These are phyloP conservation scores for Alternaria sp. DNA, from an alignment of 2,329 filamentous ascomycete genomes.

Conservation along the genomic window DNA sequence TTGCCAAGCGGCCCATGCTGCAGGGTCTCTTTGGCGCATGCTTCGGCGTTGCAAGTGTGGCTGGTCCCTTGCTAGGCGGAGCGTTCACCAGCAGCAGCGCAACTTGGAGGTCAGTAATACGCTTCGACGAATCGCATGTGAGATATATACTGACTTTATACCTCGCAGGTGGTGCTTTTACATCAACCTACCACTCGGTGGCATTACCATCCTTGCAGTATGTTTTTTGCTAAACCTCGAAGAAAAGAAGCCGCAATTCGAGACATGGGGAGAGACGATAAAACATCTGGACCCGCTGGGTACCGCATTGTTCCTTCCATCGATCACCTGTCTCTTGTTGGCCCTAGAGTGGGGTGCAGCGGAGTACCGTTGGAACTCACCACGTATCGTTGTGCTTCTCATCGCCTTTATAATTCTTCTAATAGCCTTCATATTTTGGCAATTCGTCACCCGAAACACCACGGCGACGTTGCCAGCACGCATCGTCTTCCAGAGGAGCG, in stretches of 20 bases:
- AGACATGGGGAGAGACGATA: constrained; percentile 42
- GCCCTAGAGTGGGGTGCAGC: constrained; percentile 60
- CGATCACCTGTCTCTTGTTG: constrained; percentile 57
- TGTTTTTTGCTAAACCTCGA: constrained; percentile 46
- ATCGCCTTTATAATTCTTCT: constrained; percentile 53
- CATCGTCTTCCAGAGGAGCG: constrained; percentile 53
- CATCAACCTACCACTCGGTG: constrained; percentile 64
- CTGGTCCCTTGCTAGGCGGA: constrained; percentile 57
- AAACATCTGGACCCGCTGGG: constrained; percentile 56
- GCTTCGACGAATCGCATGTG: background rate
- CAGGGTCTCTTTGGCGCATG: constrained; percentile 53
- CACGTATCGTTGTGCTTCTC: constrained; percentile 54
- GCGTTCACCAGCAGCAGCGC: constrained; percentile 53
- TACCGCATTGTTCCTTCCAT: constrained; percentile 53
- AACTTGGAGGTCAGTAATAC: constrained; percentile 44
- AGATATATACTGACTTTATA: background rate
- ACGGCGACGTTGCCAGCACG: constrained; percentile 55
- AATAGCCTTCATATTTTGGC: constrained; percentile 50
- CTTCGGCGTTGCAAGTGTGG: constrained; percentile 51
- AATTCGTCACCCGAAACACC: constrained; percentile 50
- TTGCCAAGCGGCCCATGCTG: constrained; percentile 54
- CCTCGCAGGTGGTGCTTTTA: constrained; percentile 53
- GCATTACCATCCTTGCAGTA: constrained; percentile 49
- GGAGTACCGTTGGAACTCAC: constrained; percentile 54
- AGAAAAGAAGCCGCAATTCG: constrained; percentile 42